These are phyloP conservation scores for Iberis pinnata DNA, from an alignment of 345 rosid genomes.

Conservation along the genomic window DNA sequence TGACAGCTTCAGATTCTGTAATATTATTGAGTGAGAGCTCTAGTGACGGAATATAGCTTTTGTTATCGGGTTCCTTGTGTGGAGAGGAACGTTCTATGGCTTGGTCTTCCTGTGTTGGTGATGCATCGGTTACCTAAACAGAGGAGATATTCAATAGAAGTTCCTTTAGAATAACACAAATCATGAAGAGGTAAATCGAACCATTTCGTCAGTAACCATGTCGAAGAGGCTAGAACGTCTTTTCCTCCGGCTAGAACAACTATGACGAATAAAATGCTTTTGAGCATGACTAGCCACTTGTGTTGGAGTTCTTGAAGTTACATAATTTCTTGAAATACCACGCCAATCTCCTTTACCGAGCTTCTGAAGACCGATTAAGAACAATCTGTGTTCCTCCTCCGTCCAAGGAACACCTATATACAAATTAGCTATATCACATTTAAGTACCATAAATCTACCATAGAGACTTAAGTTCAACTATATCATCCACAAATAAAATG, in stretches of 20 bases:
- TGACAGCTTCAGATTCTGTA: slow-evolving; percentile 47
- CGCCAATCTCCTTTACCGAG: slow-evolving; percentile 99
- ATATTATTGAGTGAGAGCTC: slow-evolving; percentile 48
- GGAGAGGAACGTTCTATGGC: no score
- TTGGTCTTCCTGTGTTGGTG: slow-evolving; percentile 56
- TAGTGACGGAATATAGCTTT: slow-evolving; percentile 46
- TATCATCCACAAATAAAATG: background rate
- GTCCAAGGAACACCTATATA: slow-evolving; percentile 93
- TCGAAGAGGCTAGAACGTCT: slow-evolving; percentile 98
- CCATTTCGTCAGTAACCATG: slow-evolving; percentile 83
- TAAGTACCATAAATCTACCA: no score
- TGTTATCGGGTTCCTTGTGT: slow-evolving; percentile 38
- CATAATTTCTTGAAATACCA: slow-evolving; percentile 86
- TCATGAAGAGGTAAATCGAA: no score
- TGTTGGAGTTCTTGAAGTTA: slow-evolving; percentile 80
- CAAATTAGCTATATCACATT: no score
- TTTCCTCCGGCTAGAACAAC: slow-evolving; percentile 61
- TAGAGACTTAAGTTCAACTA: slow-evolving; percentile 6
- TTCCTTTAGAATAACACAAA: background rate
- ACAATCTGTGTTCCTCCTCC: slow-evolving; percentile 87
- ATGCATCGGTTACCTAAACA: slow-evolving; percentile 55
- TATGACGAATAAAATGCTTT: slow-evolving; percentile 86
- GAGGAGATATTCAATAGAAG: background rate
- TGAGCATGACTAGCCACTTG: slow-evolving; percentile 99
- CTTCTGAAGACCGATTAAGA: slow-evolving; percentile 82